Evolutionary conservation across 2,329 filamentous ascomycete species (phyloP), one percentile per base, ranked within the genome.

Genomic region (Rhytidhysteron rufulum): DNA sequence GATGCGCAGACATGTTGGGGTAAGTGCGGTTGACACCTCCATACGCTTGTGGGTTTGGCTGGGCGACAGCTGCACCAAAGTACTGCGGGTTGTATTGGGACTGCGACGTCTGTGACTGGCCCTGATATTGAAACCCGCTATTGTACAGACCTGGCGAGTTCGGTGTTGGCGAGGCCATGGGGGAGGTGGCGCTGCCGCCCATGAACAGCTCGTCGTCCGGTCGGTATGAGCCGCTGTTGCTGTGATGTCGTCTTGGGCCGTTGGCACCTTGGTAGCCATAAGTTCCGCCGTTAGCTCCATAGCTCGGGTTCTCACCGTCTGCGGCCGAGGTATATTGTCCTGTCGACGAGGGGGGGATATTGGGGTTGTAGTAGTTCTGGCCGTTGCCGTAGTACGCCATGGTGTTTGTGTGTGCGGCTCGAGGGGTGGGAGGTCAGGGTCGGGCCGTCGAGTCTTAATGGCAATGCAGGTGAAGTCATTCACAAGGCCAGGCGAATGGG

Each of bases 251-350:
- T 16, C 29, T 44, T 24, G 55, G 37, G 49, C 65, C 65, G 17
- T 60, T 57, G 39, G 57, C 41, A 40, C 56, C 57, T 15, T 55
- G 51, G 39, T 68, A 68, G 29, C 59, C 61, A 42, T 66, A 62
- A 13, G 55, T 51, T 31, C 53, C 51, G 8, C 57, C 38, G 8
- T 58, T 40, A 42, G 68, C 65, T 42, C 69, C 55, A 18, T 54
- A 67, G 40, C 81, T 79, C 35, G 70, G 67, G 61, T 91, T 86
- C 62, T 93, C 87, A 49, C 84, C 86, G 47, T 71, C 49, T 47
- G 65, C 58, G n/a, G 55, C 47, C 43, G 60, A 58, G 40, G 62
- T 60, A 42, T 66, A 63, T 32, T 57, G 58, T 43, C 47, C 45
- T 16, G 55, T 61, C 39, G 57, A 65, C 42, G 66, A 63, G 42